These are phyloP conservation scores for Pneumocystis jirovecii DNA, from an alignment of 1,139 yeast species.

Conservation along the genomic window DNA sequence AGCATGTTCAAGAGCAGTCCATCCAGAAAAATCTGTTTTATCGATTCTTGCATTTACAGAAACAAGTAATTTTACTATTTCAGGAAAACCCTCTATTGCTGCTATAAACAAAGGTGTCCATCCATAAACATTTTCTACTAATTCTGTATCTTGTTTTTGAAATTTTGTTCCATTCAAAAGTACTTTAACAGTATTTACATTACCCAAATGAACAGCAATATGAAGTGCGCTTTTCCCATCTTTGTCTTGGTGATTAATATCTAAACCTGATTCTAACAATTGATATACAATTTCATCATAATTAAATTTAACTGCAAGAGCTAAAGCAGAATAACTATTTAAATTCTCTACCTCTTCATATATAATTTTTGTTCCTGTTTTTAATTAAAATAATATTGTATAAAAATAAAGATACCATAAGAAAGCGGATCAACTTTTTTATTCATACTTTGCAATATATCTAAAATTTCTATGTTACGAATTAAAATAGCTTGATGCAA, in stretches of 20 bases:
- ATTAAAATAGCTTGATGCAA: constrained; percentile 72
- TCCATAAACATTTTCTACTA: constrained; percentile 65
- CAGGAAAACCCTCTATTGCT: constrained; percentile 65
- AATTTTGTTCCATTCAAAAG: constrained; percentile 30
- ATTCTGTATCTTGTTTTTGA: constrained; percentile 55
- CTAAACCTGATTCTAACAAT: constrained; percentile 45
- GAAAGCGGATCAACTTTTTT: constrained; percentile 47
- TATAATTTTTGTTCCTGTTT: neutral
- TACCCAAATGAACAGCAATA: constrained; percentile 56
- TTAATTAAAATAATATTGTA: neutral
- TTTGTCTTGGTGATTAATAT: constrained; percentile 47
- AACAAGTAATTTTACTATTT: constrained; percentile 43
- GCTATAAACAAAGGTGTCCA: constrained; percentile 94
- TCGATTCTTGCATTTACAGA: constrained; percentile 39
- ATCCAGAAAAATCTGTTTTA: constrained; percentile 68
- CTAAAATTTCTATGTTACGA: constrained; percentile 40
- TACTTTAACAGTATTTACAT: constrained; percentile 38
- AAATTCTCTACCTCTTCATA: neutral
- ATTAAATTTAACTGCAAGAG: constrained; percentile 50
- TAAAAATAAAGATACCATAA: constrained; percentile 20
- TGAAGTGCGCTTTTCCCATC: constrained; percentile 73
- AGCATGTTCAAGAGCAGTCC: constrained; percentile 97
- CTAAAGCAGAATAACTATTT: neutral
- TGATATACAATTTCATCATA: constrained; percentile 42
- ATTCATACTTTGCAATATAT: neutral